A percentile compares a stretch with the other conserved stretches of the same genome.
Conservation (phyloP, 108 stramenopile species). For the Stephanodiscus minutulus region DNA sequence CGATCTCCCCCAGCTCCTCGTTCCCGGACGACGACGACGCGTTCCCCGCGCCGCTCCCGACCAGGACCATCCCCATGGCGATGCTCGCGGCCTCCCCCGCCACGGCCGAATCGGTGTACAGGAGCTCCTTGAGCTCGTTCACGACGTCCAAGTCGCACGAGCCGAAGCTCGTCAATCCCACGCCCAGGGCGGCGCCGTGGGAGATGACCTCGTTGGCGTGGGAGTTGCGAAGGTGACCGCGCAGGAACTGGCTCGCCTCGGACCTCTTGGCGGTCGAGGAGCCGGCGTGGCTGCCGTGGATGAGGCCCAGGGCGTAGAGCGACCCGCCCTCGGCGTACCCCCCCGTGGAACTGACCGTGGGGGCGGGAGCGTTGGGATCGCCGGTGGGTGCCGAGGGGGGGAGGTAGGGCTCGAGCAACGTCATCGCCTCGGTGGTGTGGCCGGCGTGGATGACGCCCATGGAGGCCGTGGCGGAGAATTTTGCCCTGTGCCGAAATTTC, state of each 20-base stretch:
- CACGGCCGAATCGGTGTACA: slow-evolving; percentile 96
- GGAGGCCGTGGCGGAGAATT: slow-evolving; percentile 97
- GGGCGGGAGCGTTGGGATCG: slow-evolving; percentile 45
- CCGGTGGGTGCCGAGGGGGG: slow-evolving; percentile 75
- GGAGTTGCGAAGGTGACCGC: slow-evolving; percentile 78
- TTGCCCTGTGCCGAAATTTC: slow-evolving; percentile 75
- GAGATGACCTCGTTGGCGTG: slow-evolving; percentile 94
- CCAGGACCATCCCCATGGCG: slow-evolving; percentile 96
- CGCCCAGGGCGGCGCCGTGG: slow-evolving; percentile 98
- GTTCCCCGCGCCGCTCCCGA: slow-evolving; percentile 91
- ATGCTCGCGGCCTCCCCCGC: slow-evolving; percentile 98
- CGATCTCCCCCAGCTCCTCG: slow-evolving; percentile 76
- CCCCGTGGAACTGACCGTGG: slow-evolving; percentile 71
- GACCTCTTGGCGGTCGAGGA: slow-evolving; percentile 83
- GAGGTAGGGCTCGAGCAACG: slow-evolving; percentile 95
- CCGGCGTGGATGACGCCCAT: slow-evolving; percentile 98
- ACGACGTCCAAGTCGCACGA: slow-evolving; percentile 81
- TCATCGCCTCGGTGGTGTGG: slow-evolving; percentile 96
- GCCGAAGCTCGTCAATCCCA: slow-evolving; percentile 97
- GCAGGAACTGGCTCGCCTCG: slow-evolving; percentile 75
- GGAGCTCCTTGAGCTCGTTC: slow-evolving; percentile 91
- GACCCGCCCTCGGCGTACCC: slow-evolving; percentile 96
- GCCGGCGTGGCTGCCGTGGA: slow-evolving; percentile 90
- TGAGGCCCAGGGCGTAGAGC: slow-evolving; percentile 96
- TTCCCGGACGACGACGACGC: slow-evolving; percentile 55